phyloP scores from a whole-genome alignment of 176 grass and related monocot genomes.

The Leersia perrieri region DNA sequence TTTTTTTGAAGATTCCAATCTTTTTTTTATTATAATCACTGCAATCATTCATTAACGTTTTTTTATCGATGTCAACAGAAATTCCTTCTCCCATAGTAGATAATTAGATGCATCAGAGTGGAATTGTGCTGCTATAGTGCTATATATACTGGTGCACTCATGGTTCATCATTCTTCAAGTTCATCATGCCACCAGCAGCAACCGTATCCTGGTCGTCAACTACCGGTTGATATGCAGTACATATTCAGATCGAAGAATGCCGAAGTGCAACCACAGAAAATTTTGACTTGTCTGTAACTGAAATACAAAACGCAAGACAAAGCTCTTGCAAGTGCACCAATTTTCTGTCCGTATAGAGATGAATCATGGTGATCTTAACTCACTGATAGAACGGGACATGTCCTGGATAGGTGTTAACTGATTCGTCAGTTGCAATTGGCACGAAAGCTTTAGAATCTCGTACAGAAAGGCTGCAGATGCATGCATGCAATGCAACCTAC shows the following conservation, averaged over 20 bases:
- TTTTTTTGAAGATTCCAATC: not conserved
- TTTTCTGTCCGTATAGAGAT: not conserved
- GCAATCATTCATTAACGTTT: not conserved
- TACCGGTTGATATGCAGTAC: not conserved
- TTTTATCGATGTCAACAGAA: not conserved
- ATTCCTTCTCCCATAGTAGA: not conserved
- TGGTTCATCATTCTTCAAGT: not conserved
- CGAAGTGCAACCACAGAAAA: not conserved
- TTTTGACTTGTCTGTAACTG: not conserved
- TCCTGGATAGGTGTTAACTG: too few relatives aligned
- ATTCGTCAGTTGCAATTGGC: not conserved
- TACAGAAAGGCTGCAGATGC: not conserved
- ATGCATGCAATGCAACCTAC: not conserved
- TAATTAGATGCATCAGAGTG: not conserved
- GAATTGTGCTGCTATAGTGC: not conserved
- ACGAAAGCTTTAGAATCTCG: not conserved
- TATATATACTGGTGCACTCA: not conserved
- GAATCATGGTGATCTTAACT: not conserved
- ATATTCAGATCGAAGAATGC: not conserved
- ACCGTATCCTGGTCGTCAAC: not conserved
- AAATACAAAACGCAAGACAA: not conserved
- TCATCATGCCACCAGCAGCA: not conserved
- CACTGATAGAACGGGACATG: too few relatives aligned
- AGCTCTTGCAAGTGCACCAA: not conserved
- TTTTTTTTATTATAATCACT: not conserved